Evolutionary conservation across 2,329 filamentous ascomycete species (phyloP), one percentile per base, ranked within the genome.

Genomic region (Corinectria fuckeliana): DNA sequence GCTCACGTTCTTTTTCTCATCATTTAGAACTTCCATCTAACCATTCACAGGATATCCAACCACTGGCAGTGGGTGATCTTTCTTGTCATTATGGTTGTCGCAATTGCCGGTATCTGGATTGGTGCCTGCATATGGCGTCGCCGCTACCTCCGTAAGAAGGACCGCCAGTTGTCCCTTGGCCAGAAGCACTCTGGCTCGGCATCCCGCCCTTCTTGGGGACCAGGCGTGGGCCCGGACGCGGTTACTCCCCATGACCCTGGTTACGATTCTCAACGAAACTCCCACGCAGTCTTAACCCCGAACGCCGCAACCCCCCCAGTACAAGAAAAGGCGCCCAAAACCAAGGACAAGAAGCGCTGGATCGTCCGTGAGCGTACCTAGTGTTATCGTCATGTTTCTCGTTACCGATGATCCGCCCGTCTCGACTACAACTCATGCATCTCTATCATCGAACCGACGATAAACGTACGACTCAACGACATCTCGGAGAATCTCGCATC

Each of bases 41-140:
- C 41, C 9, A 25, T 11, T 11, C 20, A 5, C 61, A 92, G 90
- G 90, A 77, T 91, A 49, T 81, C 83, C 7, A 82, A 80, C 25
- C 91, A 94, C 75, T 92, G 86, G 80, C 83, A 88, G 78, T 96
- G 91, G 91, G 85, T 96, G 44, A 82, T 94, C 62, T 92, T 95
- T 83, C 81, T 95, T 52, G 88, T 92, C 64, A 79, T 94, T 62
- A 82, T 96, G 25, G 82, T 89, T 41, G 79, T 94, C 60, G 88
- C 81, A 52, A 90, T 96, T 61, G 77, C 82, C 13, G 80, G 81
- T 57, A 84, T 92, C 69, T 90, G 89, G 81, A 77, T 89, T 36
- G 81, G 85, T 16, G 89, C 88, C 36, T 86, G 88, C 70, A 85
- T 90, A 74, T 86, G 91, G 77, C 90, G 91, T 65, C 87, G 88